Evolutionary conservation across 2,329 filamentous ascomycete genomes (phyloP).

Genomic region (Fusarium beomiforme): DNA sequence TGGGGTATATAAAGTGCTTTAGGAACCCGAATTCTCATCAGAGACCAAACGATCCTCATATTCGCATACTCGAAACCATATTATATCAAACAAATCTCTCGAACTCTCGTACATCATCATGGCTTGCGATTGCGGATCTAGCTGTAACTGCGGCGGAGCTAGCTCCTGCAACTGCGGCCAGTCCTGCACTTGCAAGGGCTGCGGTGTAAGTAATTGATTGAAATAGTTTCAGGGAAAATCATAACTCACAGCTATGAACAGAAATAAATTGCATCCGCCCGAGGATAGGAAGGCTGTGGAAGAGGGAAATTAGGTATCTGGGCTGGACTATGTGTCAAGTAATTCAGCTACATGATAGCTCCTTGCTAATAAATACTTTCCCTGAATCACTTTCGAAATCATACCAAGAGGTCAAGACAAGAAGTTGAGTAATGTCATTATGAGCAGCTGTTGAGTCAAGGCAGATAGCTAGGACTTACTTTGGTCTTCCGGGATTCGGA

Average conservation of each 20-base stretch:
- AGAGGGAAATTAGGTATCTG: fast-evolving
- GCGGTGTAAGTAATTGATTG: constrained; percentile 2
- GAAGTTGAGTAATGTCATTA: fast-evolving
- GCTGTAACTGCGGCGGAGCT: not conserved
- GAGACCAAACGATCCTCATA: too few species aligned
- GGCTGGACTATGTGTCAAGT: too few species aligned
- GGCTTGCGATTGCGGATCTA: constrained; percentile 19
- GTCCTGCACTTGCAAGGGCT: constrained; percentile 15
- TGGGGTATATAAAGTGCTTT: constrained; percentile 20
- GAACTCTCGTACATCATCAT: not conserved
- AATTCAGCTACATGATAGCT: fast-evolving
- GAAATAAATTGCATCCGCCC: not conserved
- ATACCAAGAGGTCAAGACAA: too few species aligned
- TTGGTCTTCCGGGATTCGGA: not conserved
- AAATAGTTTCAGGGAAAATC: fast-evolving
- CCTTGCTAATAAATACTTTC: not conserved
- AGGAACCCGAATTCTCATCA: too few species aligned
- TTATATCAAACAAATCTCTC: not conserved
- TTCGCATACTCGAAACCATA: too few species aligned
- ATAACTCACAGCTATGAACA: not conserved
- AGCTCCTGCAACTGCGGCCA: constrained; percentile 6
- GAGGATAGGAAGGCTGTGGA: not conserved
- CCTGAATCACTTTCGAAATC: fast-evolving
- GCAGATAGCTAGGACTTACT: not conserved
- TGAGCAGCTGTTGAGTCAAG: not conserved